These are phyloP conservation scores for Porcisia hertigi DNA, from an alignment of 208 protist species.

Conservation along the genomic window DNA sequence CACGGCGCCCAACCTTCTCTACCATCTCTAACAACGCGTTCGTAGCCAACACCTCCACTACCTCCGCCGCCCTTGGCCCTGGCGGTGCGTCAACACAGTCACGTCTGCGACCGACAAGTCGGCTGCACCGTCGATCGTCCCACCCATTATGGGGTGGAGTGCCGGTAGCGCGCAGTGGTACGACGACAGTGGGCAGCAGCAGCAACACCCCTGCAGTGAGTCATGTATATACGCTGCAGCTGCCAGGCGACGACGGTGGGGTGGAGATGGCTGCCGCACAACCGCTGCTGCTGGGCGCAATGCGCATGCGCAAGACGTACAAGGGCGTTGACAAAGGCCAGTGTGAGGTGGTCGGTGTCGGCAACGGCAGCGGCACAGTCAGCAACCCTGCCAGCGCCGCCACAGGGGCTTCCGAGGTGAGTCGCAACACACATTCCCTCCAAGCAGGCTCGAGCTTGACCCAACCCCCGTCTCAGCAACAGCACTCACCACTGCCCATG, in stretches of 20 bases:
- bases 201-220: neutral
- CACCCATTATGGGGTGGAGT: neutral
- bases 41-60: neutral
- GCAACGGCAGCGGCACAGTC: neutral
- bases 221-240: conserved; percentile 58
- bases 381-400: neutral
- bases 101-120: conserved; percentile 15
- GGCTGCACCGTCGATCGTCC: conserved; percentile 18
- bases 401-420: neutral
- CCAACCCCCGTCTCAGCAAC: neutral
- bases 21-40: neutral
- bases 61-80: neutral
- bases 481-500: conserved; percentile 3
- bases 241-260: conserved; percentile 76
- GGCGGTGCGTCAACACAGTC: conserved; percentile 1
- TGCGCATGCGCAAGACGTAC: conserved; percentile 66
- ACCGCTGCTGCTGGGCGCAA: conserved; percentile 37
- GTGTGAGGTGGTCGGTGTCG: conserved; percentile 22
- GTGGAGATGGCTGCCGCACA: conserved; percentile 75
- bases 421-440: neutral
- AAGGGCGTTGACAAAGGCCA: conserved; percentile 73
- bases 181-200: neutral
- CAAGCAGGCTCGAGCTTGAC: neutral
- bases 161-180: neutral
- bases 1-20: neutral